A percentile compares a stretch with the other conserved stretches of the same genome.
phyloP scores from a whole-genome alignment of 2,329 filamentous ascomycete species.

The Chrysoporthe deuterocubensis region DNA sequence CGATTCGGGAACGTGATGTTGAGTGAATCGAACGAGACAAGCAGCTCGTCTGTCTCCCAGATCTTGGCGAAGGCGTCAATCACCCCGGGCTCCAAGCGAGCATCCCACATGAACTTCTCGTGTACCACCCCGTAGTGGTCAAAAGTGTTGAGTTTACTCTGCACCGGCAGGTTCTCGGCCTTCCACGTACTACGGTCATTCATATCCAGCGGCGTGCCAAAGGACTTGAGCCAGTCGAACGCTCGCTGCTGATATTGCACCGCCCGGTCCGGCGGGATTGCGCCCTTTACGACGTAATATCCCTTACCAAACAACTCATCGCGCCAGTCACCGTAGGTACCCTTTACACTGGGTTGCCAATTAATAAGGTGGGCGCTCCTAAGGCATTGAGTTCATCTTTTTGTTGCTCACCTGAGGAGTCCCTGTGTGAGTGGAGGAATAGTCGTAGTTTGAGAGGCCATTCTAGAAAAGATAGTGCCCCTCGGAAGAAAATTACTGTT shows the following conservation, averaged over 20 bases:
- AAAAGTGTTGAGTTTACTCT: slow-evolving; percentile 39
- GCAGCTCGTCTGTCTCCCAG: slow-evolving; percentile 42
- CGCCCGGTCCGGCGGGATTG: slow-evolving; percentile 47
- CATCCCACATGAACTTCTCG: slow-evolving; percentile 46
- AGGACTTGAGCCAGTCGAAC: slow-evolving; percentile 30
- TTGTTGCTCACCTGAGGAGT: neutral
- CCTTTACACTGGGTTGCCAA: neutral
- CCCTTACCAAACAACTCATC: slow-evolving; percentile 47
- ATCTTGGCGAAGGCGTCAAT: slow-evolving; percentile 43
- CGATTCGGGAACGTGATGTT: slow-evolving; percentile 44
- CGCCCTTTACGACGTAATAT: slow-evolving; percentile 45
- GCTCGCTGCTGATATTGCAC: slow-evolving; percentile 39
- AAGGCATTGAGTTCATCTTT: too few species aligned
- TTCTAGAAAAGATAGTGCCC: neutral
- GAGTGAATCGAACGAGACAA: slow-evolving; percentile 43
- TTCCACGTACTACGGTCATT: slow-evolving; percentile 42
- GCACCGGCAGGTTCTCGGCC: slow-evolving; percentile 42
- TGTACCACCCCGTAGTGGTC: slow-evolving; percentile 39
- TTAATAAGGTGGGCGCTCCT: too few species aligned
- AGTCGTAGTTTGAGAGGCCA: neutral
- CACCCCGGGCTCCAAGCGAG: slow-evolving; percentile 40
- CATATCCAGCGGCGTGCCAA: slow-evolving; percentile 30
- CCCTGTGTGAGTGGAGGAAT: neutral
- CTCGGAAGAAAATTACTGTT: too few species aligned
- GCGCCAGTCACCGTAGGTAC: slow-evolving; percentile 45